phyloP scores from a whole-genome alignment of 164 flowering plant genomes.

The Vitis labrusca region DNA sequence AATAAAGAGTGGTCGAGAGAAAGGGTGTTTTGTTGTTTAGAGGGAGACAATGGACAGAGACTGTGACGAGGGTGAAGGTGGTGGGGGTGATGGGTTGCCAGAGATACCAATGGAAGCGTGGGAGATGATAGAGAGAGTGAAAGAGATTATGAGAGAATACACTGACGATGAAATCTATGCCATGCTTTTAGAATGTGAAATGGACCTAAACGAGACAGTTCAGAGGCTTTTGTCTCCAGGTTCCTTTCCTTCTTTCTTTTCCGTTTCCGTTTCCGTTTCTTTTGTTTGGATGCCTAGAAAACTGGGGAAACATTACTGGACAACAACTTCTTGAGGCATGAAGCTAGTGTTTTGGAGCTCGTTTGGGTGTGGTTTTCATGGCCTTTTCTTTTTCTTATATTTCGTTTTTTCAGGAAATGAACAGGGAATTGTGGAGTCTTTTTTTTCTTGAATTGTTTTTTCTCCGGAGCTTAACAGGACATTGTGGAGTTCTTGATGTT shows the following conservation, averaged over 20 bases:
- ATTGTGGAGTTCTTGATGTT: neutral
- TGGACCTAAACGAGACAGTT: slow-evolving; percentile 33
- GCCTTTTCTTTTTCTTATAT: too few relatives aligned
- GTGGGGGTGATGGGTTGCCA: neutral
- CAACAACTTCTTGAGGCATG: too few relatives aligned
- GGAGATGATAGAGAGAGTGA: slow-evolving; percentile 22
- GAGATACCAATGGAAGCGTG: slow-evolving; percentile 12
- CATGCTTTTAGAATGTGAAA: slow-evolving; percentile 29
- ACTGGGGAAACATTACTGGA: neutral
- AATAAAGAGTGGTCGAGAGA: neutral
- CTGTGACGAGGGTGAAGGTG: slow-evolving; percentile 4
- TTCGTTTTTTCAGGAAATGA: too few relatives aligned
- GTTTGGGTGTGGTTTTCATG: too few relatives aligned
- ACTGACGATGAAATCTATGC: slow-evolving; percentile 32
- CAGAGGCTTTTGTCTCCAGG: slow-evolving; percentile 34
- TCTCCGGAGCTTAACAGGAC: neutral
- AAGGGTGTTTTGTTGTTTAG: neutral
- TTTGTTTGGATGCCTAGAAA: slow-evolving; percentile 7
- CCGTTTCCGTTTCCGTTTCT: neutral
- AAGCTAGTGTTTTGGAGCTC: too few relatives aligned
- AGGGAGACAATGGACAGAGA: slow-evolving; percentile 10
- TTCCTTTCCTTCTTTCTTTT: slow-evolving; percentile 2
- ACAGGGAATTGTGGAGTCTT: neutral
- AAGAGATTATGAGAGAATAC: slow-evolving; percentile 20
- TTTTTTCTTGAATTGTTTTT: neutral